phyloP scores from a whole-genome alignment of 306 rosid species.

The Cicer arietinum region DNA sequence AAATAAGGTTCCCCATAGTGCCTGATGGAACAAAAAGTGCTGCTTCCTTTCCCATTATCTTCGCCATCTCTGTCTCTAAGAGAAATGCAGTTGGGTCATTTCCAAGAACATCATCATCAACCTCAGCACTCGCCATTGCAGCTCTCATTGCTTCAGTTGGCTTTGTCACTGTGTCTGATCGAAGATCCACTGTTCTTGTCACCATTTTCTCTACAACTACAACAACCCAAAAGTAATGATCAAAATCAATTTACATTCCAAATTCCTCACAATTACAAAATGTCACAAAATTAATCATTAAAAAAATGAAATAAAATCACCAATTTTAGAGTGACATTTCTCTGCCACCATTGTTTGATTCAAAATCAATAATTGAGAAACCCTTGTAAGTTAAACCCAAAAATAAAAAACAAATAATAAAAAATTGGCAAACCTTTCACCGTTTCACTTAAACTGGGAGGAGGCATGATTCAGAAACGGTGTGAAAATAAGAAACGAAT shows the following conservation, averaged over 20 bases:
- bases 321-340: constrained; percentile 33
- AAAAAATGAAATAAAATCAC: constrained; percentile 6
- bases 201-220: constrained; percentile 67
- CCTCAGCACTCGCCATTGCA: constrained; percentile 90
- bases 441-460: constrained; percentile 37
- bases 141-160: constrained; percentile 81
- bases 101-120: constrained; percentile 81
- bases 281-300: background rate
- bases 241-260: constrained; percentile 27
- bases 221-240: background rate
- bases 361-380: constrained; percentile 27
- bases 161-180: constrained; percentile 91
- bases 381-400: background rate
- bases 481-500: too few species aligned
- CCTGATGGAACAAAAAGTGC: constrained; percentile 95
- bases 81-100: constrained; percentile 74
- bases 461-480: background rate
- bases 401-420: too few species aligned
- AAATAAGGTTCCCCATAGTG: constrained; percentile 92
- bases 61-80: constrained; percentile 78
- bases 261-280: background rate
- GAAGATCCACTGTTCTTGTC: constrained; percentile 73
- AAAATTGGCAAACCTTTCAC: constrained; percentile 4
- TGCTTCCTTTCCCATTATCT: constrained; percentile 80
- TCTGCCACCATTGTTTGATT: constrained; percentile 48